Evolutionary conservation across 306 rosid genomes (phyloP).

Genomic region (Oemleria cerasiformis): DNA sequence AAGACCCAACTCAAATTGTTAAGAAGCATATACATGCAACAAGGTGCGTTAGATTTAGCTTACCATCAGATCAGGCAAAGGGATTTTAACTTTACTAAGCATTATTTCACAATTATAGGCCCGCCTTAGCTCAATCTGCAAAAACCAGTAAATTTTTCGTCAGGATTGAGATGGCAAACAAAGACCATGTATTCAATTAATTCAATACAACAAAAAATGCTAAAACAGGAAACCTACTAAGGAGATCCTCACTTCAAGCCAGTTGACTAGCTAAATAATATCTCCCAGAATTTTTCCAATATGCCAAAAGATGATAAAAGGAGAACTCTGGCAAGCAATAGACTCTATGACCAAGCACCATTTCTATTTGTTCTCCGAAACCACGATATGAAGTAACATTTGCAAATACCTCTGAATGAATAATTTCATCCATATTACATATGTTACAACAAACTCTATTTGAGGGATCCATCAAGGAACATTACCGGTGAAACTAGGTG

Average conservation of each 20-base stretch:
- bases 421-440: neutral
- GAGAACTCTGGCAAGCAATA: slow-evolving; percentile 1
- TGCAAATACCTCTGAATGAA: neutral
- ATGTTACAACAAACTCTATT: neutral
- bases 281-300: neutral
- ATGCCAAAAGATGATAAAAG: neutral
- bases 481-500: slow-evolving; percentile 8
- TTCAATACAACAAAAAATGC: neutral
- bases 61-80: slow-evolving; percentile 92
- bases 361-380: neutral
- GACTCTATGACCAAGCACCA: slow-evolving; percentile 4
- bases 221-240: neutral
- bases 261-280: slow-evolving; percentile 7
- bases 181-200: neutral
- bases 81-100: slow-evolving; percentile 94
- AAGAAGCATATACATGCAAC: slow-evolving; percentile 16
- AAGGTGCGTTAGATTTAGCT: slow-evolving; percentile 30
- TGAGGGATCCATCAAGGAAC: neutral
- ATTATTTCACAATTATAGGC: slow-evolving; percentile 98
- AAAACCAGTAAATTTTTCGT: slow-evolving; percentile 22
- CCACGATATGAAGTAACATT: neutral
- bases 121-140: slow-evolving; percentile 94
- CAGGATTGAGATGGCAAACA: neutral
- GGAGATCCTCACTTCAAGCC: slow-evolving; percentile 7
- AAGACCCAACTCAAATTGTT: slow-evolving; percentile 25